Evolutionary conservation across 306 rosid genomes (phyloP).

Genomic region (Cucurbita pepo): DNA sequence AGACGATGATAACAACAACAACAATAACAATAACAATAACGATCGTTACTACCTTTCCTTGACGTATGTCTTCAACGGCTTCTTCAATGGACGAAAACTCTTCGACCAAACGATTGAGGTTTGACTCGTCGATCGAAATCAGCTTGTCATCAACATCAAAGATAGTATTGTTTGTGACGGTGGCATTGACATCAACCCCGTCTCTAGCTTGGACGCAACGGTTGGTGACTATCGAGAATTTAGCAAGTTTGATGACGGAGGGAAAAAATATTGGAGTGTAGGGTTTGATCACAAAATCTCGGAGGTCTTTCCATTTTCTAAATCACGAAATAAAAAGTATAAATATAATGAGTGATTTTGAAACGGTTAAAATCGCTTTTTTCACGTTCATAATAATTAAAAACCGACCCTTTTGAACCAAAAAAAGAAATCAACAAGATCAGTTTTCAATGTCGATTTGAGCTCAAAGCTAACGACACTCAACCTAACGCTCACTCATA

Average conservation of each 20-base stretch:
- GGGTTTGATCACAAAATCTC: constrained; percentile 18
- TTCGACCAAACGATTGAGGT: constrained; percentile 40
- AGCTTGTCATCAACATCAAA: constrained; percentile 2
- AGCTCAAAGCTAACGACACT: too few relatives aligned
- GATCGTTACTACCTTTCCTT: constrained; percentile 42
- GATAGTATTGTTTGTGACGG: constrained; percentile 1
- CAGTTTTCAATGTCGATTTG: too few relatives aligned
- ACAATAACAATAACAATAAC: constrained; percentile 3
- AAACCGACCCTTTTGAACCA: too few relatives aligned
- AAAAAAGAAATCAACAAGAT: too few relatives aligned
- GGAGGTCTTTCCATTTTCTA: constrained; percentile 32
- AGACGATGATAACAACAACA: background rate
- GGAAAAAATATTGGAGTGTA: constrained; percentile 9
- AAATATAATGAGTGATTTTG: background rate
- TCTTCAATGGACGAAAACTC: constrained; percentile 66
- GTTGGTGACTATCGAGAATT: constrained; percentile 15
- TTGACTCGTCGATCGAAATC: constrained; percentile 27
- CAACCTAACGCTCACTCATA: too few relatives aligned
- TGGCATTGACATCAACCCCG: constrained; percentile 15
- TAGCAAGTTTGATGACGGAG: constrained; percentile 21
- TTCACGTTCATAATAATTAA: too few relatives aligned
- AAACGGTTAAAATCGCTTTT: too few relatives aligned
- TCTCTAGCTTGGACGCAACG: constrained; percentile 27
- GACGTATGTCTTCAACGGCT: constrained; percentile 77
- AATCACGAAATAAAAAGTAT: background rate